Percentiles rank a stretch among this genome's conserved stretches.
Evolutionary conservation across 495 filamentous ascomycete species (phyloP).

Genomic region (Penicillium daleae): DNA sequence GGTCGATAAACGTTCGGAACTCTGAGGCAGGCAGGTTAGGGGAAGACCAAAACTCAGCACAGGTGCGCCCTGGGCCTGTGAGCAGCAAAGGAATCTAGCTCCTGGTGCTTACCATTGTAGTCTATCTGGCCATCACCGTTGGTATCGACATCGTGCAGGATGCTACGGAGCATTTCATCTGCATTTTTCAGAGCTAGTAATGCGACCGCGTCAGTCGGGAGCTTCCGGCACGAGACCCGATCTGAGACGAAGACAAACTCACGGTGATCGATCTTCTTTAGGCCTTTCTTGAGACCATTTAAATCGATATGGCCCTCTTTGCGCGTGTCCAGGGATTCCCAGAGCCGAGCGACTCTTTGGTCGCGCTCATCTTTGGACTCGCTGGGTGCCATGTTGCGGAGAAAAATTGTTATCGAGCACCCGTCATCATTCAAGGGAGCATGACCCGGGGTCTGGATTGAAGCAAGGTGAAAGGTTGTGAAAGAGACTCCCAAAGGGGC

Average conservation of each 20-base stretch:
- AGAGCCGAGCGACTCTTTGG: slow-evolving; percentile 76
- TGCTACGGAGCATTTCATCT: slow-evolving; percentile 77
- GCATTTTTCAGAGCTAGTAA: slow-evolving; percentile 87
- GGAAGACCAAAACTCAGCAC: not conserved
- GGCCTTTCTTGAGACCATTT: slow-evolving; percentile 78
- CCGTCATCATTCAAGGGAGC: slow-evolving; percentile 43
- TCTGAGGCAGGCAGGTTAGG: slow-evolving; percentile 56
- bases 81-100: slow-evolving; percentile 15
- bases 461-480: not conserved
- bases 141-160: slow-evolving; percentile 80
- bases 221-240: slow-evolving; percentile 30
- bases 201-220: slow-evolving; percentile 35
- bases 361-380: slow-evolving; percentile 76
- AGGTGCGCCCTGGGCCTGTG: slow-evolving; percentile 16
- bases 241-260: slow-evolving; percentile 41
- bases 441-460: slow-evolving; percentile 10
- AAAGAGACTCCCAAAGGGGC: slow-evolving; percentile 3
- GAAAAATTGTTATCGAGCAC: slow-evolving; percentile 43
- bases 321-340: slow-evolving; percentile 76
- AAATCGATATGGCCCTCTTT: slow-evolving; percentile 79
- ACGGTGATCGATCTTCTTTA: slow-evolving; percentile 93
- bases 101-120: slow-evolving; percentile 70
- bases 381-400: slow-evolving; percentile 50
- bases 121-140: slow-evolving; percentile 88
- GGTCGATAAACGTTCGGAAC: slow-evolving; percentile 84